Evolutionary conservation across 306 rosid genomes (phyloP), one percentile per base, ranked within the genome.

Genomic region (Prunus mongolica): DNA sequence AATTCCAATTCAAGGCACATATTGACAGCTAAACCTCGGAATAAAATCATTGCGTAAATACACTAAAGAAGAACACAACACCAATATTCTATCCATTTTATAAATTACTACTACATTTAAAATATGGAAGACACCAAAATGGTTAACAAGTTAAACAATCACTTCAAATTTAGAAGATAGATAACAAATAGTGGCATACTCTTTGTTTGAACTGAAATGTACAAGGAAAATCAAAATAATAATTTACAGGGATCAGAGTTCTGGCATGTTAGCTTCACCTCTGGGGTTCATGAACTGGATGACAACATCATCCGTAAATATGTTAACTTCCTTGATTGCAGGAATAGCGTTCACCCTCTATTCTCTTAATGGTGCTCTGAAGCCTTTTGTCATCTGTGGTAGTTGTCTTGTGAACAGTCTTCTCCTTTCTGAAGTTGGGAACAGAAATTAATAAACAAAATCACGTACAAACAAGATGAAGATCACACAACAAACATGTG

Each of bases 341-440:
- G 30, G 30, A 27, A 27, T 27, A 27, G 30, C 3, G 30, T 27
- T 27, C 30, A 27, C 30, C 30, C 30, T 3, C 30, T 27, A 27
- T 27, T 27, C 30, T 27, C 30, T 27, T 27, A 27, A 27, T 27
- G 30, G 30, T 27, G 30, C 30, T 27, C 30, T 27, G 30, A 27
- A 27, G 3, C 30, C 30, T 27, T 27, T 27, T 27, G 30, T 27
- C 30, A 27, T 27, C 30, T 27, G 30, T 27, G 30, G 30, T 27
- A 27, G 30, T 27, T 27, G 98, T 93, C 93, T 93, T 93, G 88
- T 93, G 98, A 50, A 93, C 97, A 8, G 98, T 97, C 90, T 93
- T 93, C 98, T 93, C 90, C 98, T 93, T 93, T 82, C 98, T 93
- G 76, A 28, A 52, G 77, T 75, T 76, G 12, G 32, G 30, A 81